A percentile compares a stretch with the other conserved stretches of the same genome.
Conservation (phyloP, 306 rosid species). For the Carpinus viminea region DNA sequence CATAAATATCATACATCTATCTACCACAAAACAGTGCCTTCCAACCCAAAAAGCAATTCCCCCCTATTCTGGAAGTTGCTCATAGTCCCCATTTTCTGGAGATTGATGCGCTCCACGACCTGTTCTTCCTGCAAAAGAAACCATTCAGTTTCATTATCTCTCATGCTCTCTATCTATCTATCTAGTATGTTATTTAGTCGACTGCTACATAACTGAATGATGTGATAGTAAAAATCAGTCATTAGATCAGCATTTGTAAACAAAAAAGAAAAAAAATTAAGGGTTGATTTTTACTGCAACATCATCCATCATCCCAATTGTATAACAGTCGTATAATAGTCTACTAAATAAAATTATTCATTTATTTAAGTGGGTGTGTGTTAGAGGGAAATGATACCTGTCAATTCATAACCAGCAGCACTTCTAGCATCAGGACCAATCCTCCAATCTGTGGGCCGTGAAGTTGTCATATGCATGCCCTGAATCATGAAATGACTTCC, state of each 20-base stretch:
- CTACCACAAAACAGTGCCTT: slow-evolving; percentile 42
- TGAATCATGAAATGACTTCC: slow-evolving; percentile 82
- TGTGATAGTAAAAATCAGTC: too few species aligned
- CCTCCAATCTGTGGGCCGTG: slow-evolving; percentile 77
- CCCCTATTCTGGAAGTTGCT: slow-evolving; percentile 63
- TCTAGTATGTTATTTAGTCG: too few species aligned
- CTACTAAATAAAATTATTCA: too few species aligned
- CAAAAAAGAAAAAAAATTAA: too few species aligned
- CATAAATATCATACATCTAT: slow-evolving; percentile 64
- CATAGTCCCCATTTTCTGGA: slow-evolving; percentile 87
- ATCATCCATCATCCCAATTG: too few species aligned
- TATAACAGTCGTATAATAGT: too few species aligned
- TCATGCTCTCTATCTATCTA: too few species aligned
- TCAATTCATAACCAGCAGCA: slow-evolving; percentile 52
- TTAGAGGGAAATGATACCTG: slow-evolving; percentile 48
- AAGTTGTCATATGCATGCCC: slow-evolving; percentile 58
- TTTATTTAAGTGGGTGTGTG: background rate
- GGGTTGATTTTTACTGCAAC: too few species aligned
- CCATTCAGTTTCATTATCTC: background rate
- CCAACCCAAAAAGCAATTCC: slow-evolving; percentile 31
- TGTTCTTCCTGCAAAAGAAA: slow-evolving; percentile 56
- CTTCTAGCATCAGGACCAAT: slow-evolving; percentile 55
- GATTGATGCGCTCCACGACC: slow-evolving; percentile 71
- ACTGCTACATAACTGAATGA: too few species aligned
- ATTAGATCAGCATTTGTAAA: too few species aligned